Conservation (phyloP, 208 protist genomes). For the Crithidia acanthocephali region DNA sequence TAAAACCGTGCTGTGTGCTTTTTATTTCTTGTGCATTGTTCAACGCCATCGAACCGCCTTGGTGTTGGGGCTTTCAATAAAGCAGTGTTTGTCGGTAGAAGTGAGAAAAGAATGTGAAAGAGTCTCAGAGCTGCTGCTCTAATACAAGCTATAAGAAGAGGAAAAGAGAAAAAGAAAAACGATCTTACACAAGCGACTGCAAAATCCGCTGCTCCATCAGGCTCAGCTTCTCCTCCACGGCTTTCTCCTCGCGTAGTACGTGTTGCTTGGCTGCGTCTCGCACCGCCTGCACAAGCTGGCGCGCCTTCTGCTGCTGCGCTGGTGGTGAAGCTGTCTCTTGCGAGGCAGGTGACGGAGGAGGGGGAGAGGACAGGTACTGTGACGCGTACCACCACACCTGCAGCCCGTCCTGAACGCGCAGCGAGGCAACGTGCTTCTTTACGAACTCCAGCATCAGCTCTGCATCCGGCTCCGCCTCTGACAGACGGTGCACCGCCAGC, state of each 20-base stretch:
- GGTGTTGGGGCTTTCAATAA: not conserved
- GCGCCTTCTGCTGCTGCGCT: conserved; percentile 10
- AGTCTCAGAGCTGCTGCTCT: no score
- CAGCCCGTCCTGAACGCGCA: conserved; percentile 57
- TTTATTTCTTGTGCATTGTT: no score
- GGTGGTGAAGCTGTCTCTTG: not conserved
- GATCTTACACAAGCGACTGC: conserved; percentile 4
- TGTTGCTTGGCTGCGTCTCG: conserved; percentile 27
- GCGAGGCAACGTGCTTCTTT: conserved; percentile 38
- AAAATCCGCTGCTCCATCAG: conserved; percentile 34
- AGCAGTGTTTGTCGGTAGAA: no score
- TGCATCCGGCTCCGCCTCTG: conserved; percentile 9
- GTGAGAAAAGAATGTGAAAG: no score
- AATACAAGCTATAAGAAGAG: no score
- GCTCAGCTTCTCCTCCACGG: conserved; percentile 30
- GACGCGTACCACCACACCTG: conserved; percentile 44
- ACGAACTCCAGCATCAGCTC: conserved; percentile 37
- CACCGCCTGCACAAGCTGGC: conserved; percentile 26
- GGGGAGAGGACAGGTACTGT: conserved; percentile 15
- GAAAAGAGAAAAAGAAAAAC: not conserved
- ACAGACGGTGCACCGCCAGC: conserved; percentile 35
- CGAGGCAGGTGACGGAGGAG: not conserved
- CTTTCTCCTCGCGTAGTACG: conserved; percentile 24
- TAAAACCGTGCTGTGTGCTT: no score
- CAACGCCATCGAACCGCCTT: no score